Evolutionary conservation across 2,329 filamentous ascomycete genomes (phyloP), one percentile per base, ranked within the genome.

Genomic region (Colletotrichum lupini): DNA sequence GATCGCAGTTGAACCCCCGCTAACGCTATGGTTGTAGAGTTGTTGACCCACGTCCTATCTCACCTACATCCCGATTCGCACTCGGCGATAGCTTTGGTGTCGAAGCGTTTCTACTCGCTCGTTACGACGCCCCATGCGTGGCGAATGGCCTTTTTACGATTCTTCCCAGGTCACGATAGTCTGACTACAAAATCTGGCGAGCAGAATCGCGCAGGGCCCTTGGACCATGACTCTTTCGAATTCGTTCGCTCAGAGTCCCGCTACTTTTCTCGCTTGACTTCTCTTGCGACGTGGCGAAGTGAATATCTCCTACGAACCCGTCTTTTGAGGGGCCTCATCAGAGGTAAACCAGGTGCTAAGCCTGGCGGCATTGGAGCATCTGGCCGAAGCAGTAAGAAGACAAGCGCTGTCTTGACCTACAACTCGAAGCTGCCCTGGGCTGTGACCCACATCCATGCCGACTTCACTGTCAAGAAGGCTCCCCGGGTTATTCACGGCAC

Each of bases 61-160:
- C 94, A 98, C 84, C 87, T 99, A 65, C 93, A 95, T 64, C 95
- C 95, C 11, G 91, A 94, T 75, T 95, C 96, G 28, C 90, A 98
- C 77, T 92, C 93, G 22, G 90, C 93, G 11, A 92, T 98, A 12
- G 93, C 95, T 22, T 88, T 97, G 63, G 95, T 98, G 35, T 98
- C 94, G 42, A 94, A 92, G 78, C 93, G 94, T 67, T 97, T 98
- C 80, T 94, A 97, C 82, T 88, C 89, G 65, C 87, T 98, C 53
- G 93, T 98, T 68, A 98, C 95, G 5, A 96, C 94, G 1, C 94
- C 95, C 19, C 95, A 98, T 83, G 95, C 95, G 8, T 98, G 96
- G 96, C 92, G 95, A 75, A 94, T 95, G 80, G 96, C 95, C 6
- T 98, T 98, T 80, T 90, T 94, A 77, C 94, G 95, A 75, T 96